phyloP scores from a whole-genome alignment of 169 alveolate species.

The Plasmodium vivax region DNA sequence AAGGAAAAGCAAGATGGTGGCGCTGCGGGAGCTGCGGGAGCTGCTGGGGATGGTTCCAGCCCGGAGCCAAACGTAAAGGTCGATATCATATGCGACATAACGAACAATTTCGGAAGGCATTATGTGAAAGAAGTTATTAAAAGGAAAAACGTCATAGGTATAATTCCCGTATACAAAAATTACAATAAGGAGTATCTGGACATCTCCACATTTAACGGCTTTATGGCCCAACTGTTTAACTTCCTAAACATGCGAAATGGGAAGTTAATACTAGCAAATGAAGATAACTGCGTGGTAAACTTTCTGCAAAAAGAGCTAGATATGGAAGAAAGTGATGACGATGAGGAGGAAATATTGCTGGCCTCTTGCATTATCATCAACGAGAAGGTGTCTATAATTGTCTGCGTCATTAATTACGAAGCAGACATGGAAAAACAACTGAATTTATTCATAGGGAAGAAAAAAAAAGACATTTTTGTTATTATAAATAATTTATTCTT shows the following conservation, averaged over 20 bases:
- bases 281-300: conserved; percentile 34
- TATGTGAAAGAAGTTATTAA: conserved; percentile 34
- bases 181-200: conserved; percentile 63
- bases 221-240: conserved; percentile 56
- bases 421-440: conserved; percentile 60
- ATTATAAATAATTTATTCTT: conserved; percentile 61
- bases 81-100: conserved; percentile 61
- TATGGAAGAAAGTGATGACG: conserved; percentile 2
- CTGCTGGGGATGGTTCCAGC: neutral
- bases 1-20: neutral
- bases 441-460: conserved; percentile 38
- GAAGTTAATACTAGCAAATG: conserved; percentile 70
- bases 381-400: conserved; percentile 53
- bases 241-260: conserved; percentile 68
- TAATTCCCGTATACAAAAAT: conserved; percentile 65
- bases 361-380: conserved; percentile 64
- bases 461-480: conserved; percentile 28
- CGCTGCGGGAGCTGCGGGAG: neutral
- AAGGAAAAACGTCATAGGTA: conserved; percentile 52
- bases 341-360: conserved; percentile 8
- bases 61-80: conserved; percentile 14
- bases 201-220: conserved; percentile 23
- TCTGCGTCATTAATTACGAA: conserved; percentile 70
- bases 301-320: conserved; percentile 10
- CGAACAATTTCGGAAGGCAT: conserved; percentile 70